Evolutionary conservation across 2,329 filamentous ascomycete species (phyloP).

Genomic region (Aspergillus sp.): DNA sequence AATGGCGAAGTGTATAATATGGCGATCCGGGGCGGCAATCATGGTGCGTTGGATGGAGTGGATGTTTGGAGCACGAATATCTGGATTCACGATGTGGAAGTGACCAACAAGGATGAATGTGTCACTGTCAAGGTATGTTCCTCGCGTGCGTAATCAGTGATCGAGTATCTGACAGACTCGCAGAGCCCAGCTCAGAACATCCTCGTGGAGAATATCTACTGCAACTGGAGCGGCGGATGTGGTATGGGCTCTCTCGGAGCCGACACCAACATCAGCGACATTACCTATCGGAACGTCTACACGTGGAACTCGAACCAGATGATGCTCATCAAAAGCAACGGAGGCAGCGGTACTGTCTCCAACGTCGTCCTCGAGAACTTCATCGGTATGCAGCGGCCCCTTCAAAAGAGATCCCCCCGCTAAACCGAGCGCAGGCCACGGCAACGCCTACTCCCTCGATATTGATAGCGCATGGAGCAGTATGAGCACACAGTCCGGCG

Average conservation of each 20-base stretch:
- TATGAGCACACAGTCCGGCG: constrained; percentile 42
- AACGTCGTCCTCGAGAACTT: constrained; percentile 57
- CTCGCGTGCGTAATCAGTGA: neutral
- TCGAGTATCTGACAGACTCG: neutral
- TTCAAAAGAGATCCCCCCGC: neutral
- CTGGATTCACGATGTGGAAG: constrained; percentile 58
- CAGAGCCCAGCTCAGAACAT: constrained; percentile 53
- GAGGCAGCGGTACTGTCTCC: constrained; percentile 53
- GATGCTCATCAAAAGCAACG: constrained; percentile 62
- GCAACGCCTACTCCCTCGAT: constrained; percentile 58
- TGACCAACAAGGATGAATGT: constrained; percentile 64
- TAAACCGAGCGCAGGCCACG: constrained; percentile 42
- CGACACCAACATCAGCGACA: constrained; percentile 42
- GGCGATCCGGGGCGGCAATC: constrained; percentile 53
- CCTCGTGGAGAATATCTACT: constrained; percentile 60
- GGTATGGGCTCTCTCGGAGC: constrained; percentile 56
- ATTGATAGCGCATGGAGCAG: constrained; percentile 55
- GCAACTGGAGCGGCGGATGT: constrained; percentile 61
- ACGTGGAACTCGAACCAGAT: constrained; percentile 60
- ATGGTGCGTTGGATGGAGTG: constrained; percentile 56
- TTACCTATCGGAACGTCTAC: constrained; percentile 58
- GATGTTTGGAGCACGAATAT: constrained; percentile 57
- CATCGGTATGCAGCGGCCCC: constrained; percentile 31
- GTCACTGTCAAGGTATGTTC: constrained; percentile 52
- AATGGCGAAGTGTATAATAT: constrained; percentile 58